Evolutionary conservation across 163 green algal species (phyloP).

Genomic region (Prototheca wickerhamii): DNA sequence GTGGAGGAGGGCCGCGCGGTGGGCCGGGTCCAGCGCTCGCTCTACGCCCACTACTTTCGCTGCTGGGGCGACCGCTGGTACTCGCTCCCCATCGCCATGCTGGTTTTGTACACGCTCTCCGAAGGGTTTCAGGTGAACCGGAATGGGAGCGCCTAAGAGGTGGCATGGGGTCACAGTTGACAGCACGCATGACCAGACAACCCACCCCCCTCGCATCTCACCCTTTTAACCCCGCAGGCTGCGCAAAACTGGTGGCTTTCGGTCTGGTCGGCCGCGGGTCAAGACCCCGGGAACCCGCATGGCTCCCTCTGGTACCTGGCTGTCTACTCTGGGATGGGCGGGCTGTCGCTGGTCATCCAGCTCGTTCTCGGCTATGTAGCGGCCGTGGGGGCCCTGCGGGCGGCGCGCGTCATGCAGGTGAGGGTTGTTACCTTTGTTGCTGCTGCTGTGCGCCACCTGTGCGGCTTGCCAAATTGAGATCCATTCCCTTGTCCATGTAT

Average conservation of each 20-base stretch:
- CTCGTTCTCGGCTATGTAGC: slow-evolving; percentile 13
- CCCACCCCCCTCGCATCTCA: too few relatives aligned
- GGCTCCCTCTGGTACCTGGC: slow-evolving; percentile 42
- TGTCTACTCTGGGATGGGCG: slow-evolving; percentile 62
- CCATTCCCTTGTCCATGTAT: too few relatives aligned
- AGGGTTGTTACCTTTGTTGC: too few relatives aligned
- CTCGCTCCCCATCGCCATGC: slow-evolving; percentile 42
- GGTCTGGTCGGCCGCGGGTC: slow-evolving; percentile 36
- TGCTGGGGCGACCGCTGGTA: slow-evolving; percentile 42
- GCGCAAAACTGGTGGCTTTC: slow-evolving; percentile 74
- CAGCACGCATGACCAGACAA: too few relatives aligned
- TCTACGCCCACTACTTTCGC: slow-evolving; percentile 64
- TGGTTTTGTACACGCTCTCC: slow-evolving; percentile 31
- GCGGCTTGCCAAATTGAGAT: too few relatives aligned
- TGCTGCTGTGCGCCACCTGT: too few relatives aligned
- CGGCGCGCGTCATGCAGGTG: slow-evolving; percentile 42
- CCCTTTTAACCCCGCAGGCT: slow-evolving; percentile 32
- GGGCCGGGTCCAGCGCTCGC: slow-evolving; percentile 44
- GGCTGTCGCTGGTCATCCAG: slow-evolving; percentile 44
- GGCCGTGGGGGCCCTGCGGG: slow-evolving; percentile 44
- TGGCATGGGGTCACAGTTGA: too few relatives aligned
- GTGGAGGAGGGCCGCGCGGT: slow-evolving; percentile 57
- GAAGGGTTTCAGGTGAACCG: too few relatives aligned
- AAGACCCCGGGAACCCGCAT: not conserved
- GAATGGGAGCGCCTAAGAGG: too few relatives aligned